These are phyloP conservation scores for Thalassiosira sp. DNA, from an alignment of 352 stramenopile species.

Conservation along the genomic window DNA sequence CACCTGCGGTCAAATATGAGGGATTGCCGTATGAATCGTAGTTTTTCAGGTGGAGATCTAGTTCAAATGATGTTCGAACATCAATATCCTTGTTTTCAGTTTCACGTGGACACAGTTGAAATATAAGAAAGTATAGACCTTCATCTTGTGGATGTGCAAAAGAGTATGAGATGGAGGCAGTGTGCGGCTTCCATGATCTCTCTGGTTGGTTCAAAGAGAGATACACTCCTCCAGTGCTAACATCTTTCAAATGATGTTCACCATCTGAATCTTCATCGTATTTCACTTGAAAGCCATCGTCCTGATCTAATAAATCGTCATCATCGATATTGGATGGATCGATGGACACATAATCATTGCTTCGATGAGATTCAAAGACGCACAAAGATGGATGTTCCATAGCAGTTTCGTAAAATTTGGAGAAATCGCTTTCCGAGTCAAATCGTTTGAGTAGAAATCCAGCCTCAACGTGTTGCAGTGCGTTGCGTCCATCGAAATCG, in stretches of 20 bases:
- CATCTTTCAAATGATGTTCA: conserved; percentile 36
- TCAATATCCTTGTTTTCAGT: conserved; percentile 58
- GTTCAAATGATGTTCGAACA: conserved; percentile 80
- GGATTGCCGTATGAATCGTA: conserved; percentile 61
- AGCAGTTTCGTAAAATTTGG: conserved; percentile 61
- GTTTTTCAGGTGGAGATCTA: conserved; percentile 77
- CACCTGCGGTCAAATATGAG: conserved; percentile 87
- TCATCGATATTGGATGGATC: conserved; percentile 54
- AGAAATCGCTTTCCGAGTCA: conserved; percentile 68
- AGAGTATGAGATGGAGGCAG: conserved; percentile 53
- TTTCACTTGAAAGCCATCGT: conserved; percentile 50
- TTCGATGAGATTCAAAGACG: conserved; percentile 60
- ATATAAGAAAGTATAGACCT: conserved; percentile 88
- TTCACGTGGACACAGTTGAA: conserved; percentile 85
- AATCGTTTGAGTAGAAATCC: conserved; percentile 81
- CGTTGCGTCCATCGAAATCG: conserved; percentile 22
- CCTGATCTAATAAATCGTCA: conserved; percentile 44
- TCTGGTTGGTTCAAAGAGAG: conserved; percentile 62
- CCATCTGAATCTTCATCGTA: conserved; percentile 45
- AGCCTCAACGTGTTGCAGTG: conserved; percentile 54
- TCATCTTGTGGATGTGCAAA: conserved; percentile 74
- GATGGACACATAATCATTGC: conserved; percentile 41
- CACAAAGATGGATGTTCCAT: conserved; percentile 57
- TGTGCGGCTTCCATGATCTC: conserved; percentile 53
- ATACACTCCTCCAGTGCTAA: conserved; percentile 58